These are phyloP conservation scores for Hypomontagnella submonticulosa DNA, from an alignment of 495 filamentous ascomycete genomes.

Conservation along the genomic window DNA sequence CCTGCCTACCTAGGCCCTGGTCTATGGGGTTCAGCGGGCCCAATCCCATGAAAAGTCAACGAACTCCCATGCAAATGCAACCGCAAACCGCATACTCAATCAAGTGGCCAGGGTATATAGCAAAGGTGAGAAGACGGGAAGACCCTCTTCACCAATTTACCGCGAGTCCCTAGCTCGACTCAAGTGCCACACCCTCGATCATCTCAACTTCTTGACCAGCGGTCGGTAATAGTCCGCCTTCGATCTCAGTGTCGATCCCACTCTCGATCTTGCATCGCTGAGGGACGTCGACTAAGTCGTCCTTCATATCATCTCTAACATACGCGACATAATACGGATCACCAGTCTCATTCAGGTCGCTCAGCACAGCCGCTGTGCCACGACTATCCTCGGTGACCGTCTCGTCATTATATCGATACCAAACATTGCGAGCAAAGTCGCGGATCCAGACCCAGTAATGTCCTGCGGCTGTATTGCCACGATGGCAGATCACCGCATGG, in stretches of 20 bases:
- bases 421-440: constrained; percentile 82
- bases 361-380: constrained; percentile 68
- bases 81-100: neutral
- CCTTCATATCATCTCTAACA: constrained; percentile 71
- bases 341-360: constrained; percentile 66
- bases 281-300: constrained; percentile 67
- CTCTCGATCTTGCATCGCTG: constrained; percentile 32
- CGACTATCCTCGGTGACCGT: constrained; percentile 72
- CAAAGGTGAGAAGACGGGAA: neutral
- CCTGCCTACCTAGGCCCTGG: constrained; percentile 19
- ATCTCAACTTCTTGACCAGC: constrained; percentile 28
- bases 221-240: too few relatives aligned
- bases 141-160: neutral
- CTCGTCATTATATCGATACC: constrained; percentile 95
- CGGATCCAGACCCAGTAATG: constrained; percentile 99
- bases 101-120: constrained; percentile 20
- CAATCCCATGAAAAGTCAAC: constrained; percentile 12
- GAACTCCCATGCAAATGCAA: constrained; percentile 32
- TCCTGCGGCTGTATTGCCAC: constrained; percentile 71
- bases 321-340: constrained; percentile 94
- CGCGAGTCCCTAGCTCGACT: neutral
- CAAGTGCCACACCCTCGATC: constrained; percentile 30
- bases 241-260: too few relatives aligned
- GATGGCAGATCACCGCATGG: constrained; percentile 92
- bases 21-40: constrained; percentile 4